A percentile compares a stretch with the other conserved stretches of the same genome.
Evolutionary conservation across 768 basidiomycete genomes (phyloP).

Genomic region (Pisolithus sp.): DNA sequence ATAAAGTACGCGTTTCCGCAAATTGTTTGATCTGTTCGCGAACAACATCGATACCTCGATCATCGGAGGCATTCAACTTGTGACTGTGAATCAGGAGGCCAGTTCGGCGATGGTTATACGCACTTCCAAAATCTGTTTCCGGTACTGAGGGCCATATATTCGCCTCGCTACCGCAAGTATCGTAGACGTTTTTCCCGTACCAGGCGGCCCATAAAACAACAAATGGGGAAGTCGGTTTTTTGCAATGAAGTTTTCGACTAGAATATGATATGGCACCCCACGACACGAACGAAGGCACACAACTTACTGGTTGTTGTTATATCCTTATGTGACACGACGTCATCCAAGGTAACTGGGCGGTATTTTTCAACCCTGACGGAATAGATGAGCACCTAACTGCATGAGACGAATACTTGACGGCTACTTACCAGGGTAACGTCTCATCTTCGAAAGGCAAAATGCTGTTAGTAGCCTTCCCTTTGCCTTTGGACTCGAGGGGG

Average conservation of each 20-base stretch:
- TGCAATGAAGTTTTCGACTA: constrained; percentile 96
- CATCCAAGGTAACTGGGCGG: constrained; percentile 82
- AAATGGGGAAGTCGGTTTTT: constrained; percentile 92
- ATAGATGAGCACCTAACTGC: background rate
- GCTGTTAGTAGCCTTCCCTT: constrained; percentile 54
- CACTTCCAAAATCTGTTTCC: constrained; percentile 93
- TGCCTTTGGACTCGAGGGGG: constrained; percentile 48
- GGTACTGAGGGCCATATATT: constrained; percentile 82
- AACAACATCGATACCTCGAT: constrained; percentile 97
- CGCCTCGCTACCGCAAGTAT: constrained; percentile 92
- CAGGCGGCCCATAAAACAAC: constrained; percentile 96
- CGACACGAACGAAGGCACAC: background rate
- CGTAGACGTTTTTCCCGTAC: constrained; percentile 97
- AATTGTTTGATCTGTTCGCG: constrained; percentile 99
- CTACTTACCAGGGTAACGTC: constrained; percentile 75
- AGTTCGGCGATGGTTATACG: constrained; percentile 8
- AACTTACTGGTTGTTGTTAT: constrained; percentile 84
- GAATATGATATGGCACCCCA: background rate
- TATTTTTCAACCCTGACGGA: constrained; percentile 92
- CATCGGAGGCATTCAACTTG: constrained; percentile 95
- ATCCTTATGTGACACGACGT: constrained; percentile 95
- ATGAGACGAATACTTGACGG: background rate
- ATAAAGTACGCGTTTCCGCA: constrained; percentile 88
- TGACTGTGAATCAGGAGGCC: background rate
- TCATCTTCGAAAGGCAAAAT: constrained; percentile 45